Evolutionary conservation across 805 yeast species (phyloP), one percentile per base, ranked within the genome.

Genomic region (Candida adriatica): DNA sequence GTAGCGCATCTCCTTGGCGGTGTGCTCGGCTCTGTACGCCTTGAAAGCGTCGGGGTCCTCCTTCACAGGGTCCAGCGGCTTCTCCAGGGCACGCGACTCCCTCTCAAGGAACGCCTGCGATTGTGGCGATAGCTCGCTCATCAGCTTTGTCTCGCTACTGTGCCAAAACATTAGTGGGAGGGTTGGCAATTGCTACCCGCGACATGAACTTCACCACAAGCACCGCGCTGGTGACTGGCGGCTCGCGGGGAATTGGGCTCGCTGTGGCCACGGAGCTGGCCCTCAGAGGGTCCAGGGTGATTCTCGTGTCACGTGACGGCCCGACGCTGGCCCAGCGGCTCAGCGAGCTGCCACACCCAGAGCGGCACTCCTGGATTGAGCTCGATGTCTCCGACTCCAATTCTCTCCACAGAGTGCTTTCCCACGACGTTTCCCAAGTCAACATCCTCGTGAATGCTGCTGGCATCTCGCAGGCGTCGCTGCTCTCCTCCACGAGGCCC

Each of bases 171-270:
- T 34, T 4, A 19, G 22, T 8, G 11, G 22, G 11, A 19, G 22
- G 11, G 22, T 19, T 8, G 11, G 11, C 8, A 11, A 19, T 19
- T 11, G 11, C 22, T 19, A 19, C 22, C 22, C 10, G 8, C 22
- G 22, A 19, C 11, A 11, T 19, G 10, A 19, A 8, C 11, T 29
- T 35, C 10, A 6, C 24, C 6, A 58, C 57, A 3, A 50, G 47
- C 34, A 62, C 64, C n/a, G 79, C 77, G 0, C 42, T 73, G 5
- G 55, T 79, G 2, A 79, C 86, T 0, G 92, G 92, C 1, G 87
- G 79, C 0, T 75, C 87, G 0, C 57, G 68, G 27, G 90, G 92
- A 0, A 58, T 81, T 10, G 92, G 92, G 1, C 55, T 62, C 4
- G 65, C 66, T 0, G 68, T 82, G 13, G 79, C 86, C 0, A 41